Conservation (phyloP, 176 grass and related monocot genomes). For the Saccharum officinarum region DNA sequence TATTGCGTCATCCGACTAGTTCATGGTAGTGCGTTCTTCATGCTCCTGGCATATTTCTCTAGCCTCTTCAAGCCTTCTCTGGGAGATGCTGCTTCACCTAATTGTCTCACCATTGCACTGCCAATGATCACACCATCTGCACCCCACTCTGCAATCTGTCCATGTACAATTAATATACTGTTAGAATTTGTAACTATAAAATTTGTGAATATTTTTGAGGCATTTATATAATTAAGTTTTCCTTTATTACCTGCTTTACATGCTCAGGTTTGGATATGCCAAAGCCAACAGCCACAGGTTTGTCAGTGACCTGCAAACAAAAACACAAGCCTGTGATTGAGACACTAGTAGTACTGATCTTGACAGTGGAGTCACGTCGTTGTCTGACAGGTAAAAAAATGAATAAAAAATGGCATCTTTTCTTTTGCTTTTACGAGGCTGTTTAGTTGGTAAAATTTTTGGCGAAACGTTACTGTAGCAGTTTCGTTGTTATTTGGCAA, state of each 20-base stretch:
- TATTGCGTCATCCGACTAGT: neutral
- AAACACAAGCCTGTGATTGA: neutral
- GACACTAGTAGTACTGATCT: too few species aligned
- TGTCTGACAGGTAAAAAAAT: neutral
- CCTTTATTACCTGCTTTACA: slow-evolving; percentile 68
- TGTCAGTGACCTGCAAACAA: slow-evolving; percentile 48
- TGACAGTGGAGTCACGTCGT: too few species aligned
- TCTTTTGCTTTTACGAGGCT: too few species aligned
- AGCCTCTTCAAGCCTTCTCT: slow-evolving; percentile 65
- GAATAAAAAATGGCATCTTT: too few species aligned
- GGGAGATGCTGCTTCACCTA: slow-evolving; percentile 64
- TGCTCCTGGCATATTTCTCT: slow-evolving; percentile 45
- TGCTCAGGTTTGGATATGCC: slow-evolving; percentile 79
- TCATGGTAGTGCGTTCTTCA: slow-evolving; percentile 64
- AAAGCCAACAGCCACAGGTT: slow-evolving; percentile 90
- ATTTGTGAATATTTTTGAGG: neutral
- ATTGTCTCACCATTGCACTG: slow-evolving; percentile 73
- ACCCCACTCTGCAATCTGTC: slow-evolving; percentile 74
- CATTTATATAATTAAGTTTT: neutral
- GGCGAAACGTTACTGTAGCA: too few species aligned
- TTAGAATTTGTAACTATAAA: neutral
- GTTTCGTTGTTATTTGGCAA: too few species aligned
- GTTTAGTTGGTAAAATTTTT: too few species aligned
- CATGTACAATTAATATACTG: neutral
- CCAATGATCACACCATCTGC: slow-evolving; percentile 84